Evolutionary conservation across 257 asterid species (phyloP).

Genomic region (Jacaranda mimosifolia): DNA sequence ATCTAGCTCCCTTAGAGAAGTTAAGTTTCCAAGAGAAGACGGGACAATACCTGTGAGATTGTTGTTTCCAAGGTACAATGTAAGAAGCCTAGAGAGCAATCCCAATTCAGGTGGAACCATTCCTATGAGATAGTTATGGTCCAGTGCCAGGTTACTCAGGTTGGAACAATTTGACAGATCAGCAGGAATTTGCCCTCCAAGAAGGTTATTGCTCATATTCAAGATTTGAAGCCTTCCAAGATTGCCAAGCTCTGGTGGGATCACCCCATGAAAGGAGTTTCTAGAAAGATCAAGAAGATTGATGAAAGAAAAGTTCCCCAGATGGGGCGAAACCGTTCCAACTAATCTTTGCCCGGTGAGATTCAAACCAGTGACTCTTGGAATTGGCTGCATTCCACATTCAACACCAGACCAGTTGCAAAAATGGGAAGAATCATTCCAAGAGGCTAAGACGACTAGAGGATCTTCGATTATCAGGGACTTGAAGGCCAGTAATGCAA

Average conservation of each 20-base stretch:
- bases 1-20: slow-evolving; percentile 48
- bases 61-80: slow-evolving; percentile 52
- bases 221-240: slow-evolving; percentile 48
- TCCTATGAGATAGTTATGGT: slow-evolving; percentile 48
- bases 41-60: slow-evolving; percentile 60
- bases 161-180: slow-evolving; percentile 43
- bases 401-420: slow-evolving; percentile 61
- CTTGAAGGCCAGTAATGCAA: slow-evolving; percentile 57
- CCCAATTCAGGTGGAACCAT: slow-evolving; percentile 48
- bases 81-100: slow-evolving; percentile 27
- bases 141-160: slow-evolving; percentile 43
- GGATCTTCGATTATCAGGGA: slow-evolving; percentile 57
- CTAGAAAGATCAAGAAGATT: slow-evolving; percentile 50
- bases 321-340: slow-evolving; percentile 49
- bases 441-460: slow-evolving; percentile 35
- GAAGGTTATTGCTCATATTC: slow-evolving; percentile 49
- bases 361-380: slow-evolving; percentile 47
- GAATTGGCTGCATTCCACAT: slow-evolving; percentile 36
- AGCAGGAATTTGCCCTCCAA: slow-evolving; percentile 45
- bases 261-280: slow-evolving; percentile 49
- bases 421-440: slow-evolving; percentile 48
- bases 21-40: slow-evolving; percentile 55
- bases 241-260: slow-evolving; percentile 49
- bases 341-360: slow-evolving; percentile 43
- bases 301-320: slow-evolving; percentile 57